Evolutionary conservation across 202 grass and related monocot species (phyloP), one percentile per base, ranked within the genome.

Genomic region (Panicum hallii): DNA sequence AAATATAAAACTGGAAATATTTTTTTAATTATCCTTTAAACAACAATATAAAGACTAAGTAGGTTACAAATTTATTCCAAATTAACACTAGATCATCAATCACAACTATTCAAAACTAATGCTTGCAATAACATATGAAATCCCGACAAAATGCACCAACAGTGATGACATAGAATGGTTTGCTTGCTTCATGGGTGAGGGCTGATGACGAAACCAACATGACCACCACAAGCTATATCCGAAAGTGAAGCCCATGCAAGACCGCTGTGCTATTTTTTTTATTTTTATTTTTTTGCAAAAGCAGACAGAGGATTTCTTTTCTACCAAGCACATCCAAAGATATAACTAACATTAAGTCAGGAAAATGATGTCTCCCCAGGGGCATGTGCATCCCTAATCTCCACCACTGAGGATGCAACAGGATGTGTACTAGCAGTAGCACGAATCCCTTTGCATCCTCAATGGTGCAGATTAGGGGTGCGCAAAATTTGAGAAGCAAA

Each of bases 21-120:
- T 32, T 79, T 79, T 48, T 28, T 42, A 77, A 10, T 65, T 15
- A 64, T 48, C 43, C 57, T 64, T 64, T 47, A 61, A 45, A 11
- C 40, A 60, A 28, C 19, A 44, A 11, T 26, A 9, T 10, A 23
- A 61, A 3, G 11, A 34, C 46, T 50, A 49, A 65, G 43, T 45
- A 47, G 9, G 76, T 16, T 49, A 66, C 26, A 64, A 49, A 64
- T 20, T 22, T 12, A 50, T 64, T 28, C 16, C 45, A 4, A 48
- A 34, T 75, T 15, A n/a, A 78, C 17, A 54, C 14, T 63, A 78
- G 11, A 78, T 63, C 6, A 57, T 41, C 13, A 57, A 58, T 41
- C 32, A 75, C 11, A 75, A 56, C 32, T 23, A 48, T 30, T 71
- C 44, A 72, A 7, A 73, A 34, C 45, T 9, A 72, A 72, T 28